A percentile compares a stretch with the other conserved stretches of the same genome.
phyloP scores from a whole-genome alignment of 768 basidiomycete genomes.

The Lactifluus subvellereus region DNA sequence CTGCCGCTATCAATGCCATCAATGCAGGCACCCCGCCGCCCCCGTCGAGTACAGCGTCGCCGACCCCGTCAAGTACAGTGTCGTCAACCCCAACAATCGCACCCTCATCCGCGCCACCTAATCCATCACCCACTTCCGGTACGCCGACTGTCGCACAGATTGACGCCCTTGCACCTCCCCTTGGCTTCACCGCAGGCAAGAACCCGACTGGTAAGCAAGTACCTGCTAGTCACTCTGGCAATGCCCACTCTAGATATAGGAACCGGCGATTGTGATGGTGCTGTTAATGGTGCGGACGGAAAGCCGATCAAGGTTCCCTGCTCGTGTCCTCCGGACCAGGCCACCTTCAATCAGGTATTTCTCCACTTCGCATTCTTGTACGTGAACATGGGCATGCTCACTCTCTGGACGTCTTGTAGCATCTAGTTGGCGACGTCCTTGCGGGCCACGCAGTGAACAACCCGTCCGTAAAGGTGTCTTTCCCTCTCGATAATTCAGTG shows the following conservation, averaged over 20 bases:
- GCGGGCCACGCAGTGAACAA: slow-evolving; percentile 51
- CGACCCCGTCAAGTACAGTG: not conserved
- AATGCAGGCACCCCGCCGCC: not conserved
- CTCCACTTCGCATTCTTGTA: not conserved
- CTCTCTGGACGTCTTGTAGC: not conserved
- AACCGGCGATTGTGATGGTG: slow-evolving; percentile 25
- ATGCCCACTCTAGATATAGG: not conserved
- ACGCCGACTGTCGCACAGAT: slow-evolving; percentile 1
- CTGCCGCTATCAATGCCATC: slow-evolving; percentile 24
- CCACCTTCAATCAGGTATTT: slow-evolving; percentile 30
- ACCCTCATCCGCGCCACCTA: not conserved
- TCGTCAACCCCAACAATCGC: not conserved
- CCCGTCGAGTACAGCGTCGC: not conserved
- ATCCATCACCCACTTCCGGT: not conserved
- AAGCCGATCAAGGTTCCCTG: slow-evolving; percentile 39
- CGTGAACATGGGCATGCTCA: not conserved
- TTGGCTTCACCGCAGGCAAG: slow-evolving; percentile 27
- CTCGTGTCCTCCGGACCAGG: slow-evolving; percentile 36
- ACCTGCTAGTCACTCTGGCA: not conserved
- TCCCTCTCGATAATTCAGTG: slow-evolving; percentile 55
- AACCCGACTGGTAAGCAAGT: slow-evolving; percentile 26
- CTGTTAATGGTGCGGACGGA: slow-evolving; percentile 30
- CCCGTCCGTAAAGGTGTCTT: slow-evolving; percentile 49
- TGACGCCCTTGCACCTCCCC: slow-evolving; percentile 25
- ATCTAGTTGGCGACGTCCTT: slow-evolving; percentile 6